Conservation (phyloP, 2,329 filamentous ascomycete genomes). For the Alternaria conjuncta region DNA sequence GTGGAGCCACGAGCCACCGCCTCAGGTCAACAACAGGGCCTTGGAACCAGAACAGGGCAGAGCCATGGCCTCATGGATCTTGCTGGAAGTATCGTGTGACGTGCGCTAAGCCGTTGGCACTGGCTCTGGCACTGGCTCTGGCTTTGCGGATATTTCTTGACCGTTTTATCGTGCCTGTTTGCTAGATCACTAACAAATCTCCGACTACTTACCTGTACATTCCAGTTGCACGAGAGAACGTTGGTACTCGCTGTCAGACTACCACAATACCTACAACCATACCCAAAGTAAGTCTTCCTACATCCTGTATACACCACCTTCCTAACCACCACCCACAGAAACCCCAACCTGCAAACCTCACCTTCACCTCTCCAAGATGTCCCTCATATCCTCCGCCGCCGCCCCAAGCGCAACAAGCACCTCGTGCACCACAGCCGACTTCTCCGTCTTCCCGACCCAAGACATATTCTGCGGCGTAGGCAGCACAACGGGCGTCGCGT, state of each 20-base stretch:
- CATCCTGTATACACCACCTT: neutral
- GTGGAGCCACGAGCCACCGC: constrained; percentile 20
- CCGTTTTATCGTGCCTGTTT: neutral
- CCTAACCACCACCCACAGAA: neutral
- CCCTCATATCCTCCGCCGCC: constrained; percentile 24
- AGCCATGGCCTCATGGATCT: neutral
- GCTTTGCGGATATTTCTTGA: neutral
- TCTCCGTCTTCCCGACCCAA: constrained; percentile 32
- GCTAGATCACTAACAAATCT: neutral
- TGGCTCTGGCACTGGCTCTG: neutral
- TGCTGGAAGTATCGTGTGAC: constrained; percentile 10
- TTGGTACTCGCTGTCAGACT: neutral
- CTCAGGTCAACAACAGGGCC: constrained; percentile 9
- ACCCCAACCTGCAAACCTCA: neutral
- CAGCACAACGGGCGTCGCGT: constrained; percentile 28
- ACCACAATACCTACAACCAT: neutral
- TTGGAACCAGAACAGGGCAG: neutral
- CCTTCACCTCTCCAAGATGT: constrained; percentile 13
- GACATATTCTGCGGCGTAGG: constrained; percentile 40
- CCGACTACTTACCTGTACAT: neutral
- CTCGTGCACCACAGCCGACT: constrained; percentile 33
- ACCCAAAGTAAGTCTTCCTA: neutral
- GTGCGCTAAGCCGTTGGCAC: constrained; percentile 1
- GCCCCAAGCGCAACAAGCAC: constrained; percentile 19
- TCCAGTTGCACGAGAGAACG: neutral